Base-by-base conservation (phyloP, 2,329 filamentous ascomycete genomes). In the Pseudogymnoascus sp. region DNA sequence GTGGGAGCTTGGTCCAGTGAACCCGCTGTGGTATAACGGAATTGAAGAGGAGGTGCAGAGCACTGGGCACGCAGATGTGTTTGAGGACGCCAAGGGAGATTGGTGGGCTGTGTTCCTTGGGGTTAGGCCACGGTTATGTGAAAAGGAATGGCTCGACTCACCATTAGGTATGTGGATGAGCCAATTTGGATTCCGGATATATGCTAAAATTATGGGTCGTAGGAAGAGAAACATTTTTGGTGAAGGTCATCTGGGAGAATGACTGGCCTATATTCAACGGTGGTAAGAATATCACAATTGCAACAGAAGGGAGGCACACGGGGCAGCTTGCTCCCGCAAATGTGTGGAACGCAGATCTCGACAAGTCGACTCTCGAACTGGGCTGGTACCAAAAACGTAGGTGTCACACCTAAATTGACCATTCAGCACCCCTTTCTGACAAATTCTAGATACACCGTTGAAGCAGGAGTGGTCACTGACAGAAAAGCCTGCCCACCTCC, bases 81-180 rank as follows among this genome's bases (percentile, higher is more conserved):
- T 82, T 5, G 76, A 79, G 64, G 79, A 79, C 42, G 70, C 65
- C 0, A 47, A 73, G 6, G 79, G 80, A 0, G 70, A 75, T 8
- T 82, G 79, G 77, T 82, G 79, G 75, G 75, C 76, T 1, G 78
- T 81, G 2, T 71, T 80, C 37, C 70, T 82, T 2, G 79, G 76
- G 0, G 77, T 80, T 14, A 71, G 79, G 23, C 78, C 78, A 2
- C 66, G 62, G 65, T 68, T 64, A 8, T 66, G 66, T 5, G 68
- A 65, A 1, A 63, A 53, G 14, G 77, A 73, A 33, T 56, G 50
- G 69, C 65, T 76, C 23, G 73, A 75, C 40, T 79, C 77, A 10
- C 76, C 78, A 11, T 73, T 81, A 62, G 78, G 78, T 75, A 64
- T 40, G 69, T 64, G 11, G 3, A 12, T 50, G n/a, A n/a, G n/a